These are phyloP conservation scores for Colletotrichum sublineola DNA, from an alignment of 2,329 filamentous ascomycete species.

Conservation along the genomic window DNA sequence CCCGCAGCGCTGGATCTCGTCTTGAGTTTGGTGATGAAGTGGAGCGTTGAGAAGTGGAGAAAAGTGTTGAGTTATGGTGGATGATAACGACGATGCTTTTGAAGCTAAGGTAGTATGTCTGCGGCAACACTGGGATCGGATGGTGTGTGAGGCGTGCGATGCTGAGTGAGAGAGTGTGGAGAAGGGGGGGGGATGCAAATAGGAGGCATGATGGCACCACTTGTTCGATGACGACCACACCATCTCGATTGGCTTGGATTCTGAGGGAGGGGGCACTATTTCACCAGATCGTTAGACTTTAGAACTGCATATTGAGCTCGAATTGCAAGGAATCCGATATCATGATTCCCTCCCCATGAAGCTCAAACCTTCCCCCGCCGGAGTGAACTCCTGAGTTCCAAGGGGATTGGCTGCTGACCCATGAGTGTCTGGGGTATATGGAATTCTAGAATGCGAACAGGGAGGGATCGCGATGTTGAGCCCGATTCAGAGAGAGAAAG, in stretches of 20 bases:
- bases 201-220: background rate
- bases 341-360: background rate
- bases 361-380: slow-evolving; percentile 9
- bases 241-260: background rate
- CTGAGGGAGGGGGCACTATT: background rate
- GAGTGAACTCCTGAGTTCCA: slow-evolving; percentile 23
- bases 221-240: background rate
- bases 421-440: too few species aligned
- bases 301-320: background rate
- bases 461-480: background rate
- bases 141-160: too few species aligned
- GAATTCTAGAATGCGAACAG: background rate
- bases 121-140: background rate
- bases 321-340: background rate
- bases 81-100: background rate
- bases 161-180: background rate
- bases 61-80: background rate
- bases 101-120: background rate
- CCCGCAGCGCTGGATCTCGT: background rate
- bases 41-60: background rate
- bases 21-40: background rate
- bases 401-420: background rate
- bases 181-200: background rate
- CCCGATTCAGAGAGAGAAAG: background rate
- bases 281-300: background rate